phyloP scores from a whole-genome alignment of 257 asterid genomes.

The Verbascum thapsus region DNA sequence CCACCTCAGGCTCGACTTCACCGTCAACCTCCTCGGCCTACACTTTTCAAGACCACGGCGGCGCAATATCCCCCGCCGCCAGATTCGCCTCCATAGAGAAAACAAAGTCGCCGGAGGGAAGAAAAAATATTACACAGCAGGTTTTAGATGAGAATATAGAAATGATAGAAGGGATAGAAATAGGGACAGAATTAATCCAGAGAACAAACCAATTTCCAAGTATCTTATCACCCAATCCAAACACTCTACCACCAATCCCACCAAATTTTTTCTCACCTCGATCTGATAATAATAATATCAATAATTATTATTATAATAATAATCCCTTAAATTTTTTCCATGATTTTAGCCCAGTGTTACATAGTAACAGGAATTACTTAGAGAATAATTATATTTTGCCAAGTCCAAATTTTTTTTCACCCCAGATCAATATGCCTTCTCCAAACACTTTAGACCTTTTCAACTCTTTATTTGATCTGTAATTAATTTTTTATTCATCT shows the following conservation, averaged over 20 bases:
- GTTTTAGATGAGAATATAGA: slow-evolving; percentile 26
- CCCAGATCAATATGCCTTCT: slow-evolving; percentile 56
- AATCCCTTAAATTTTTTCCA: slow-evolving; percentile 52
- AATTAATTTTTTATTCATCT: slow-evolving; percentile 6
- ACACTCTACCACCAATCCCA: slow-evolving; percentile 74
- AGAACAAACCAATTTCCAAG: slow-evolving; percentile 59
- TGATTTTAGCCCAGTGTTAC: slow-evolving; percentile 79
- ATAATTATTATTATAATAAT: slow-evolving; percentile 28
- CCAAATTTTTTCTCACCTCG: slow-evolving; percentile 66
- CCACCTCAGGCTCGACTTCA: slow-evolving; percentile 32
- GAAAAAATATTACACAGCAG: slow-evolving; percentile 28
- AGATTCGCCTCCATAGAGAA: slow-evolving; percentile 77
- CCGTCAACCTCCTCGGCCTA: slow-evolving; percentile 20
- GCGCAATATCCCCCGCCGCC: slow-evolving; percentile 81
- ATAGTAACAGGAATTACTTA: slow-evolving; percentile 43
- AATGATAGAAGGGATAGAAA: slow-evolving; percentile 41
- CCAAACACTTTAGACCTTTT: slow-evolving; percentile 76
- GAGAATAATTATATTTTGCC: slow-evolving; percentile 47
- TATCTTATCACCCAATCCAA: slow-evolving; percentile 83
- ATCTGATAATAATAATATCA: slow-evolving; percentile 34
- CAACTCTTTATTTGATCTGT: slow-evolving; percentile 60
- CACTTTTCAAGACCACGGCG: slow-evolving; percentile 36
- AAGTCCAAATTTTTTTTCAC: slow-evolving; percentile 68
- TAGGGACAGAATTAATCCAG: slow-evolving; percentile 38
- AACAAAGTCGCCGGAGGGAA: slow-evolving; percentile 46